A percentile compares a stretch with the other conserved stretches of the same genome.
phyloP scores from a whole-genome alignment of 2,329 filamentous ascomycete genomes.

The Lachnellula cervina region DNA sequence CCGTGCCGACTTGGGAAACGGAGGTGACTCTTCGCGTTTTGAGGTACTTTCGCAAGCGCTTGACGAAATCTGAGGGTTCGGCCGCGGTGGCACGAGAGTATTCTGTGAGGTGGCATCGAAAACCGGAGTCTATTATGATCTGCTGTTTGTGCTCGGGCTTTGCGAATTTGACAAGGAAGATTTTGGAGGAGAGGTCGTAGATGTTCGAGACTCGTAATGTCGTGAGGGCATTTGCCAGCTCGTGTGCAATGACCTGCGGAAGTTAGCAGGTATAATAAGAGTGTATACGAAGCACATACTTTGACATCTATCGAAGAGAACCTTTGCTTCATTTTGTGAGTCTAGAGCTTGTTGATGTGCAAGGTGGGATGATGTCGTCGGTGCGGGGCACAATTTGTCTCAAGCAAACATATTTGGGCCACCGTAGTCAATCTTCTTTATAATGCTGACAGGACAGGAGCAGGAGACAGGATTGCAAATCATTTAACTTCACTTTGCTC shows the following conservation, averaged over 20 bases:
- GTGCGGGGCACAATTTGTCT: too few relatives aligned
- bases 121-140: constrained; percentile 88
- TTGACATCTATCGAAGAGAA: constrained; percentile 78
- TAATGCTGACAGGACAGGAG: too few relatives aligned
- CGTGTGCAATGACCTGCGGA: constrained; percentile 80
- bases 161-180: constrained; percentile 91
- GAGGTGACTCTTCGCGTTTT: constrained; percentile 80
- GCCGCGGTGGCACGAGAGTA: constrained; percentile 84
- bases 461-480: too few relatives aligned
- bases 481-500: too few relatives aligned
- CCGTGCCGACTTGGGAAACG: constrained; percentile 82
- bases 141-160: constrained; percentile 87
- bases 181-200: constrained; percentile 93
- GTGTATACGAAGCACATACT: constrained; percentile 41
- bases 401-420: neutral
- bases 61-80: constrained; percentile 79
- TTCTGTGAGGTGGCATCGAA: constrained; percentile 88
- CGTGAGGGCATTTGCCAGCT: constrained; percentile 73
- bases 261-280: neutral
- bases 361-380: constrained; percentile 3
- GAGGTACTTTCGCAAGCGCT: constrained; percentile 77
- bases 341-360: neutral
- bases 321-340: constrained; percentile 63
- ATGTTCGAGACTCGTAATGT: constrained; percentile 84
- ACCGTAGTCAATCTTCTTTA: neutral